These are phyloP conservation scores for Zoysia matrella DNA, from an alignment of 202 grass and related monocot genomes.

Conservation along the genomic window DNA sequence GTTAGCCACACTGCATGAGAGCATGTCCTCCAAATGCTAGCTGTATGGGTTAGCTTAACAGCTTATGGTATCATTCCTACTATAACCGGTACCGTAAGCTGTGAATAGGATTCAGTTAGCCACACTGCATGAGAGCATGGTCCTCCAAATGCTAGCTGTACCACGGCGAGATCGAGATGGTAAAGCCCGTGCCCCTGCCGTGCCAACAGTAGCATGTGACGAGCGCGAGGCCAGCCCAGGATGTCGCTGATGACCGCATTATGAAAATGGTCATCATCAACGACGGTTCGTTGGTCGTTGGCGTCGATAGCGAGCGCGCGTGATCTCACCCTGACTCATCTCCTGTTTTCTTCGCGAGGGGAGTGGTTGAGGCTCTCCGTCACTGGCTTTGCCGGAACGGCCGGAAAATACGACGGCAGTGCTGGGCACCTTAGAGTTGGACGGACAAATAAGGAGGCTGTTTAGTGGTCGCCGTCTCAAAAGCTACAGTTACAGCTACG, in stretches of 20 bases:
- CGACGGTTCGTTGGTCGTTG: background rate
- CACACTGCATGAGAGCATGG: background rate
- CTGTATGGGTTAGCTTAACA: no score
- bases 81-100: background rate
- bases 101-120: no score
- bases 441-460: background rate
- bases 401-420: conserved; percentile 7
- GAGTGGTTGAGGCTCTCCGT: background rate
- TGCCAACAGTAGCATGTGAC: conserved; percentile 23
- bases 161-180: conserved; percentile 31
- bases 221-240: background rate
- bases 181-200: background rate
- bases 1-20: no score
- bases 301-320: background rate
- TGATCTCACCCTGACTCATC: background rate
- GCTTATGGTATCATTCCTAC: no score
- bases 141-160: background rate
- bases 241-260: background rate
- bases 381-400: conserved; percentile 4
- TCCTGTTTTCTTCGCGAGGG: background rate
- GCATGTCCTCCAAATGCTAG: no score
- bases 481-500: no score
- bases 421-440: background rate
- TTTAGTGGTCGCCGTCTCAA: background rate
- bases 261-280: background rate